Conservation (phyloP, 129 eudicot genomes). For the Flaveria sonorensis region DNA sequence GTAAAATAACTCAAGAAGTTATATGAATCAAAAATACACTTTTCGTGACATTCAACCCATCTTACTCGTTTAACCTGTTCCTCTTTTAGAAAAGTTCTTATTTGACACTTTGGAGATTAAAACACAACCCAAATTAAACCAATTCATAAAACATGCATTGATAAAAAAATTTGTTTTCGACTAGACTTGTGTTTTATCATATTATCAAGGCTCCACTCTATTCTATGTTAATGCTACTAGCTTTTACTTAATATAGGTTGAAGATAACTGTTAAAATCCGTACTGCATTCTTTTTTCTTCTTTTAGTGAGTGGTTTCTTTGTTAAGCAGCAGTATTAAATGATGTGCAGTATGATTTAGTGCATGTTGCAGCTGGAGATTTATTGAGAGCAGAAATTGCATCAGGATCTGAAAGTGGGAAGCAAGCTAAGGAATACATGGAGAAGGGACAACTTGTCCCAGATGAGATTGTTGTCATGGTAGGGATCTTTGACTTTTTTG, state of each 20-base stretch:
- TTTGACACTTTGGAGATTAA: not conserved
- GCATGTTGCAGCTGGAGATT: conserved; percentile 94
- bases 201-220: not conserved
- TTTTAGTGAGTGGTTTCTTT: not conserved
- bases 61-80: not conserved
- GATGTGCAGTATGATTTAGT: conserved; percentile 87
- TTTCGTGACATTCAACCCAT: not conserved
- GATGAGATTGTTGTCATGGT: conserved; percentile 92
- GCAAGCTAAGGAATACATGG: conserved; percentile 88
- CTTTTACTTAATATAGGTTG: not conserved
- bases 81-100: not conserved
- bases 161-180: not conserved
- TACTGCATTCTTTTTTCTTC: not conserved
- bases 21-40: not conserved
- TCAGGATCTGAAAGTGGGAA: conserved; percentile 88
- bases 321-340: conserved; percentile 14
- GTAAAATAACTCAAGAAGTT: too few species aligned
- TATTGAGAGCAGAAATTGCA: conserved; percentile 83
- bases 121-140: not conserved
- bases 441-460: conserved; percentile 90
- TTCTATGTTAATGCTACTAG: not conserved
- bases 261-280: not conserved
- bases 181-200: not conserved
- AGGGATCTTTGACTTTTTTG: conserved; percentile 16
- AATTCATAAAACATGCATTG: not conserved